A percentile compares a stretch with the other conserved stretches of the same genome.
Conservation (phyloP, 495 filamentous ascomycete genomes). For the Lindgomyces ingoldianus region DNA sequence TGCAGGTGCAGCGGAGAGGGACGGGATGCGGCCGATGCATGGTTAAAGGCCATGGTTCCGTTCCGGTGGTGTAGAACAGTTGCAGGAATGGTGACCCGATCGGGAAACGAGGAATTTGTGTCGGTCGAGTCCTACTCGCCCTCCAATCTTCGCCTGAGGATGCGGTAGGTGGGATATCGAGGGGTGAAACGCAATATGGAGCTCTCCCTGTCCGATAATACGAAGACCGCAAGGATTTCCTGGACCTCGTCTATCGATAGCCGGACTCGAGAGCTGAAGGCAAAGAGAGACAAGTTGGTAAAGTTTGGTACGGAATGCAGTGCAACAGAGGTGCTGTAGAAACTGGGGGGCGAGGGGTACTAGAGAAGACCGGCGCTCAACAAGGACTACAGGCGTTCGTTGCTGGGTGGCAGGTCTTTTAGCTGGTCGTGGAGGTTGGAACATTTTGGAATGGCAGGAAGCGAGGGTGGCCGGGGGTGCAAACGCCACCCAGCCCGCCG, state of each 20-base stretch:
- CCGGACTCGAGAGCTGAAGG: neutral
- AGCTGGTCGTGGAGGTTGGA: conserved; percentile 4
- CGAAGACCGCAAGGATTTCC: conserved; percentile 4
- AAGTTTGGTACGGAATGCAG: neutral
- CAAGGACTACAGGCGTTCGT: no score
- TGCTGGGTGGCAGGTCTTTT: neutral
- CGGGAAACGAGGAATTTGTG: conserved; percentile 15
- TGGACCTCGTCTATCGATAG: conserved; percentile 2
- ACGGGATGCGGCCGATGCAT: conserved; percentile 10
- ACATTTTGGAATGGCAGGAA: neutral
- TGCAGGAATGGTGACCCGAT: conserved; percentile 18
- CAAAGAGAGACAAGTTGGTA: neutral
- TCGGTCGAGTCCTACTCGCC: conserved; percentile 12
- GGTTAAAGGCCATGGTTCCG: conserved; percentile 10
- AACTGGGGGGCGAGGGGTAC: neutral
- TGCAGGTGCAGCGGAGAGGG: conserved; percentile 10
- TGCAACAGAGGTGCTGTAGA: conserved; percentile 12
- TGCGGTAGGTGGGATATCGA: no score
- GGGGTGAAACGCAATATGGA: conserved; percentile 29
- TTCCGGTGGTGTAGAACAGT: neutral
- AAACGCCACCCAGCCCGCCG: conserved; percentile 3
- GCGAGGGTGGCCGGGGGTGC: neutral
- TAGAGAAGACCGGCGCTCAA: neutral
- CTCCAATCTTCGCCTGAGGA: conserved; percentile 13
- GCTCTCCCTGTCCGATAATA: conserved; percentile 13